Evolutionary conservation across 2,329 filamentous ascomycete genomes (phyloP), one percentile per base, ranked within the genome.

Genomic region (Cladosporium sp.): DNA sequence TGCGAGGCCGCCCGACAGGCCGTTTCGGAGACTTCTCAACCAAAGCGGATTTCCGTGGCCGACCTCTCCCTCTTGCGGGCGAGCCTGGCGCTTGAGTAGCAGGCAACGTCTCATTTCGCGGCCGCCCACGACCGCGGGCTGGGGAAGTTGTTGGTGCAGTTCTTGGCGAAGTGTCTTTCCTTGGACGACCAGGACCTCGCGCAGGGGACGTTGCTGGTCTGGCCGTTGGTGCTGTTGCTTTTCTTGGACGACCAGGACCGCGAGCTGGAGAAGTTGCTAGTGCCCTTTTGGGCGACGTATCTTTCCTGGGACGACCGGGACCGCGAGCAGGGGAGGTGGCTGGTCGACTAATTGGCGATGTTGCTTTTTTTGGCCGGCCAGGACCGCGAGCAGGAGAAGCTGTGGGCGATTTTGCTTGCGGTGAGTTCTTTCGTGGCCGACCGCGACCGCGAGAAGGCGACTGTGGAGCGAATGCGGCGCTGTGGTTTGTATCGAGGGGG

Each of bases 351-450:
- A 9, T 27, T 27, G 22, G 22, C 22, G 22, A 27, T 27, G 22
- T 27, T 5, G 5, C 9, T 9, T 27, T 27, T 27, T 9, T 4
- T 5, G 22, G 22, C 9, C 32, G 20, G 20, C 22, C 43, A 11
- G 32, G 20, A 18, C 32, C 43, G 38, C 34, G 17, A 8, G 9
- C 43, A 13, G 34, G 43, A 3, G 47, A 43, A 15, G 29, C 42
- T 7, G 11, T n/a, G n/a, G 38, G 12, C 12, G 19, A 17, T 24
- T 13, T 17, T 4, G 20, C 24, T 17, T 7, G 17, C 8, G 37
- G 32, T 15, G 18, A 13, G 5, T 47, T 53, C 43, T 63, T 64
- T n/a, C 52, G 56, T 15, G 59, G 59, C n/a, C 61, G 56, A 4
- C 58, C 58, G 34, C 58, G 56, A 13, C 32, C 32, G 15, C 32